Percentiles rank a stretch among this genome's conserved stretches.
Conservation (phyloP, 1,284 basidiomycete species). For the Trichosporon sp. region DNA sequence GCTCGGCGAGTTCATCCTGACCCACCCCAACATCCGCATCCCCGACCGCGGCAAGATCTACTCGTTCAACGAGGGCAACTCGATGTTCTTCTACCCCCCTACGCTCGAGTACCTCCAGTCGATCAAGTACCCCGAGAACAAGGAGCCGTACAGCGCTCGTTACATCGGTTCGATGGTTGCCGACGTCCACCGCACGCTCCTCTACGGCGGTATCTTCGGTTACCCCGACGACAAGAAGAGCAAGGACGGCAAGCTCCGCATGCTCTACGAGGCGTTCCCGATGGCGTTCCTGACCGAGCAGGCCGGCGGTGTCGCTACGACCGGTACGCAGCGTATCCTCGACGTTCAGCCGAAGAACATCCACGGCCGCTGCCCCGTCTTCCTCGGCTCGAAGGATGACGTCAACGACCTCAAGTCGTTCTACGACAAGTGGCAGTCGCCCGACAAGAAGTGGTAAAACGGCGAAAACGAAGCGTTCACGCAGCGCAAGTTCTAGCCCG, state of each 20-base stretch:
- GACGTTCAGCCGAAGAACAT: slow-evolving; percentile 88
- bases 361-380: slow-evolving; percentile 91
- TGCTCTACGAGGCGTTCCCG: slow-evolving; percentile 98
- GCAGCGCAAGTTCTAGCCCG: background rate
- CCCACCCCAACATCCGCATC: slow-evolving; percentile 94
- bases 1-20: slow-evolving; percentile 97
- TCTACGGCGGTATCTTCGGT: slow-evolving; percentile 98
- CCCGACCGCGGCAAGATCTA: slow-evolving; percentile 97
- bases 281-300: slow-evolving; percentile 95
- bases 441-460: slow-evolving; percentile 48
- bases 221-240: slow-evolving; percentile 99
- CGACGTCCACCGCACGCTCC: slow-evolving; percentile 77
- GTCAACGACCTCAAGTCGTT: slow-evolving; percentile 86
- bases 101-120: slow-evolving; percentile 86
- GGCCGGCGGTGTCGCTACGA: slow-evolving; percentile 96
- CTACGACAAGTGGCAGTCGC: slow-evolving; percentile 61
- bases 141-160: slow-evolving; percentile 81
- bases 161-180: slow-evolving; percentile 99
- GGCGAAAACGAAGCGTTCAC: background rate
- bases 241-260: slow-evolving; percentile 86
- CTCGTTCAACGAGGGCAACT: slow-evolving; percentile 99
- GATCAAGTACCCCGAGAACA: slow-evolving; percentile 82
- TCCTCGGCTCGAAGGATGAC: slow-evolving; percentile 92
- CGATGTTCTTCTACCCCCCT: slow-evolving; percentile 87
- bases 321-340: slow-evolving; percentile 86